These are phyloP conservation scores for Pyrenophora graminea DNA, from an alignment of 2,329 filamentous ascomycete genomes.

Conservation along the genomic window DNA sequence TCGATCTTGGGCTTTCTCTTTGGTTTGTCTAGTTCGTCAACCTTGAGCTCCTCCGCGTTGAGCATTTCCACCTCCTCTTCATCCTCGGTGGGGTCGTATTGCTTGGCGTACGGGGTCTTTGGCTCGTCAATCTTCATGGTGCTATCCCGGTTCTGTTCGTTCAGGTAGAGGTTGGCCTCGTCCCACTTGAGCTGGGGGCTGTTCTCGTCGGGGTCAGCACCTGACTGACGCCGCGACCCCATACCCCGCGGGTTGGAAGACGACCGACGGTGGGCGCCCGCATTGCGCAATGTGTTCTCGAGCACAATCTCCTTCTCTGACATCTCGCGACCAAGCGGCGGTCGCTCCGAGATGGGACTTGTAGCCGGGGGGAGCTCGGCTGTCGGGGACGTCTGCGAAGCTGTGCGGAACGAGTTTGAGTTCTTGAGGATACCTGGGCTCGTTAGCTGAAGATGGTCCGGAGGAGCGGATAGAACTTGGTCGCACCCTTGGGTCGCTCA, in stretches of 20 bases:
- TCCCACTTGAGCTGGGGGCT: slow-evolving; percentile 93
- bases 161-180: slow-evolving; percentile 95
- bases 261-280: slow-evolving; percentile 82
- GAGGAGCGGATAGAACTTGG: slow-evolving; percentile 1
- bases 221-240: slow-evolving; percentile 74
- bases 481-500: slow-evolving; percentile 52
- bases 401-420: slow-evolving; percentile 66
- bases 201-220: slow-evolving; percentile 58
- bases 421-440: slow-evolving; percentile 91
- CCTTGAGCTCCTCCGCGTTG: slow-evolving; percentile 71
- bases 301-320: slow-evolving; percentile 88
- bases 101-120: slow-evolving; percentile 93
- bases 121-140: slow-evolving; percentile 99
- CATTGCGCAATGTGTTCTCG: slow-evolving; percentile 92
- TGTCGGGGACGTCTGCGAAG: slow-evolving; percentile 53
- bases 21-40: slow-evolving; percentile 68
- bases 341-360: slow-evolving; percentile 44
- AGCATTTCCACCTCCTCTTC: slow-evolving; percentile 70
- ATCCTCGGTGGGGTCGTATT: slow-evolving; percentile 88
- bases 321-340: slow-evolving; percentile 55
- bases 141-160: slow-evolving; percentile 90
- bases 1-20: slow-evolving; percentile 58
- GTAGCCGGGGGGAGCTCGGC: slow-evolving; percentile 42
- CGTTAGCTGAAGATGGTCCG: slow-evolving; percentile 15
- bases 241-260: slow-evolving; percentile 72